Percentiles rank a stretch among this genome's conserved stretches.
Evolutionary conservation across 2,329 filamentous ascomycete genomes (phyloP).

Genomic region (Cryphonectria naterciae): DNA sequence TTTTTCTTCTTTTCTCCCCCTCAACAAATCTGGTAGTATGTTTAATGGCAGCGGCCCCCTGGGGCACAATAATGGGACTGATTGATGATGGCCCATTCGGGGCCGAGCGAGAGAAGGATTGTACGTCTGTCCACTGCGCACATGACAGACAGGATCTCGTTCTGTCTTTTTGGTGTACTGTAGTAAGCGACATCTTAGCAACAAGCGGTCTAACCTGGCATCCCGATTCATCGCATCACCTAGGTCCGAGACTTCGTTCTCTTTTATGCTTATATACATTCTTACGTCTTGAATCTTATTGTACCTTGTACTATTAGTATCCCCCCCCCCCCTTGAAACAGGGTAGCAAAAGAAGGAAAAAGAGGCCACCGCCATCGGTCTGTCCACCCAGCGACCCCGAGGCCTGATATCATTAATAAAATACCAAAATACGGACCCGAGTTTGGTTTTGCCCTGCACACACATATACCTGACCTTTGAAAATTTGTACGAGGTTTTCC

Average conservation of each 20-base stretch:
- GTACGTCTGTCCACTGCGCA: not conserved
- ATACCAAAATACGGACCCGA: too few relatives aligned
- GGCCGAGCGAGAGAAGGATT: not conserved
- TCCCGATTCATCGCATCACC: not conserved
- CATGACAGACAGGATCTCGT: not conserved
- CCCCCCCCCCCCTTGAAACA: too few relatives aligned
- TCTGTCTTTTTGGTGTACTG: not conserved
- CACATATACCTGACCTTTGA: too few relatives aligned
- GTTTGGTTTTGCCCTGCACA: too few relatives aligned
- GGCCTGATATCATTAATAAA: too few relatives aligned
- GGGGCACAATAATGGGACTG: not conserved
- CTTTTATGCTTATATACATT: too few relatives aligned
- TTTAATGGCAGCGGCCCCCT: not conserved
- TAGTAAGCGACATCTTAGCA: not conserved
- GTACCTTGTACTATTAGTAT: too few relatives aligned
- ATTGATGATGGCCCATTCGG: not conserved
- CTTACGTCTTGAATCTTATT: too few relatives aligned
- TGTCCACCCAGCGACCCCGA: too few relatives aligned
- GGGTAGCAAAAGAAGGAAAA: too few relatives aligned
- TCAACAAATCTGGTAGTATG: not conserved
- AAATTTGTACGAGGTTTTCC: too few relatives aligned
- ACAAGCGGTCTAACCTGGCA: not conserved
- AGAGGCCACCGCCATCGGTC: too few relatives aligned
- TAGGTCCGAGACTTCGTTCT: not conserved
- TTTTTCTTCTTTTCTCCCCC: not conserved